A percentile compares a stretch with the other conserved stretches of the same genome.
These are phyloP conservation scores for Aspergillus sp. DNA, from an alignment of 2,329 filamentous ascomycete species.

Conservation along the genomic window DNA sequence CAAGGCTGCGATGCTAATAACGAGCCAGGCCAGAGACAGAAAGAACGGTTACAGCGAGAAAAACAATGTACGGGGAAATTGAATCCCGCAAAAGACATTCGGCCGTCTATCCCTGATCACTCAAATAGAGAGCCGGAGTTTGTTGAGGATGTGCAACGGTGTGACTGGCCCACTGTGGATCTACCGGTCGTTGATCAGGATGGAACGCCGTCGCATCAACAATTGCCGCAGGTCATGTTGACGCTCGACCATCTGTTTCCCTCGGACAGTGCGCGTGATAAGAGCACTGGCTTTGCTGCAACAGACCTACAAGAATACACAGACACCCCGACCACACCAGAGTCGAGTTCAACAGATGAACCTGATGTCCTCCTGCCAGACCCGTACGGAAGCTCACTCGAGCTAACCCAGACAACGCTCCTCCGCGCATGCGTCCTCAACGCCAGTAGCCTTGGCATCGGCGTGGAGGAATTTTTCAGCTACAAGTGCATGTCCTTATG, in stretches of 20 bases:
- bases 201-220: neutral
- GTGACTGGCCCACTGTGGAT: neutral
- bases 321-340: neutral
- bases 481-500: conserved; percentile 15
- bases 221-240: neutral
- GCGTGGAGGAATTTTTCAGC: conserved; percentile 8
- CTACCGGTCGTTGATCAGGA: no score
- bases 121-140: no score
- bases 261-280: neutral
- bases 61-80: neutral
- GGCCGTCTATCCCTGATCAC: neutral
- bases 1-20: neutral
- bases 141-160: neutral
- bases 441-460: conserved; percentile 7
- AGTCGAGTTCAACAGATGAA: neutral
- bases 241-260: conserved; percentile 2
- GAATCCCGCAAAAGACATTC: neutral
- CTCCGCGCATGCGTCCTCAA: conserved; percentile 9
- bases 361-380: neutral
- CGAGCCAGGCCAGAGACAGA: conserved; percentile 14
- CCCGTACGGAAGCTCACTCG: conserved; percentile 4
- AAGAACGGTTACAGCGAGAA: conserved; percentile 2
- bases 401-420: neutral
- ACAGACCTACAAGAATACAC: neutral
- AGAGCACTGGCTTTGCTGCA: neutral